Evolutionary conservation across 306 rosid genomes (phyloP).

Genomic region (Castanopsis chinensis): DNA sequence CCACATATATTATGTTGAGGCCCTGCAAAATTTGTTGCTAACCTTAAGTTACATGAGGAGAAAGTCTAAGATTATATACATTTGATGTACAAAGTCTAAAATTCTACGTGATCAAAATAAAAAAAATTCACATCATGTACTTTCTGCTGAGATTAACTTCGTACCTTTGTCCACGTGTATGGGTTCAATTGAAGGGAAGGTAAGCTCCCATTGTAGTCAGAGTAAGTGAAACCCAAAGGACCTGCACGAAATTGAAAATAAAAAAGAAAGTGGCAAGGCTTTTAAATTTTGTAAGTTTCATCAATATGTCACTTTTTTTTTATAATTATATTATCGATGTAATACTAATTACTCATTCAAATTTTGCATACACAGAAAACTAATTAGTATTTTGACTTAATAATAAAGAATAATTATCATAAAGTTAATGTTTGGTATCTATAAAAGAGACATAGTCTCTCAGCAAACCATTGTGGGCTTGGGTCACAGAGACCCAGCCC

Average conservation of each 20-base stretch:
- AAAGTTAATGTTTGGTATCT: too few relatives aligned
- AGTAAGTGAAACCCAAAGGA: constrained; percentile 19
- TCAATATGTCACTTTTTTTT: too few relatives aligned
- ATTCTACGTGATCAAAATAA: background rate
- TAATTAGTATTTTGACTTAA: too few relatives aligned
- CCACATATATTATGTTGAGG: constrained; percentile 22
- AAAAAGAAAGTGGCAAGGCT: too few relatives aligned
- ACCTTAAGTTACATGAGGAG: background rate
- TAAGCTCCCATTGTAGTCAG: constrained; percentile 22
- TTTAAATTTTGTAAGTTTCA: too few relatives aligned
- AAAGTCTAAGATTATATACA: background rate
- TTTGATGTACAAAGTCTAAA: background rate
- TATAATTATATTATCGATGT: too few relatives aligned
- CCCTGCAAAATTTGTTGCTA: constrained; percentile 5
- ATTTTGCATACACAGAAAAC: too few relatives aligned
- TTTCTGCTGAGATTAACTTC: background rate
- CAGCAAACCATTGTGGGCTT: too few relatives aligned
- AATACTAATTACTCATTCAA: too few relatives aligned
- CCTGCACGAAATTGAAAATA: constrained; percentile 4
- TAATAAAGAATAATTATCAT: too few relatives aligned
- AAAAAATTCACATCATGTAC: background rate
- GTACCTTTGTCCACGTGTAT: constrained; percentile 25
- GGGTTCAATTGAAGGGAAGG: constrained; percentile 24
- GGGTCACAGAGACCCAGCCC: too few relatives aligned
- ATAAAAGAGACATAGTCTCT: too few relatives aligned